Evolutionary conservation across 2,329 filamentous ascomycete genomes (phyloP).

Genomic region (Lecanicillium sp.): DNA sequence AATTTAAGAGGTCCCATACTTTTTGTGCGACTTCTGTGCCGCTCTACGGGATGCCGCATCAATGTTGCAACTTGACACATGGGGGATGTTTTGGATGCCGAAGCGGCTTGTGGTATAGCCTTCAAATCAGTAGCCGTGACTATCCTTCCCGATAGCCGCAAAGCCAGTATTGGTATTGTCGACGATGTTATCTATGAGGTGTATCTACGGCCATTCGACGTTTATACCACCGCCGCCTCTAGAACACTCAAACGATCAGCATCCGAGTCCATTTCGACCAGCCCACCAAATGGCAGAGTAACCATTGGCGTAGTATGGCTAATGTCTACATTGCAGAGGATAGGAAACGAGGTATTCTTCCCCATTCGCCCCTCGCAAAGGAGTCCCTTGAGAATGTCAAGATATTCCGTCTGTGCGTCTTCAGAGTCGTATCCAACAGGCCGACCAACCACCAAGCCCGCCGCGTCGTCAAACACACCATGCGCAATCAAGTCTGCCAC

Average conservation of each 20-base stretch:
- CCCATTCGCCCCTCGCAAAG: slow-evolving; percentile 18
- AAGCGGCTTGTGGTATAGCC: too few species aligned
- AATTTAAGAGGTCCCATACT: too few species aligned
- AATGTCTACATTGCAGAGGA: slow-evolving; percentile 28
- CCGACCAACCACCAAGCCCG: slow-evolving; percentile 27
- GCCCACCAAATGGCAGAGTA: slow-evolving; percentile 25
- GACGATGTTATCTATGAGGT: too few species aligned
- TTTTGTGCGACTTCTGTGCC: too few species aligned
- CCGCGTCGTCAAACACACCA: slow-evolving; percentile 26
- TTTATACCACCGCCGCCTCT: slow-evolving; percentile 8
- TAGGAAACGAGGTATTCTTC: slow-evolving; percentile 20
- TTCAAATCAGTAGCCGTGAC: too few species aligned
- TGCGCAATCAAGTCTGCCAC: slow-evolving; percentile 28
- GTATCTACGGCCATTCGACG: too few species aligned
- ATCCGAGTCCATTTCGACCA: slow-evolving; percentile 23
- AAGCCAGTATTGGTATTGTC: too few species aligned
- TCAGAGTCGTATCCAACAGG: slow-evolving; percentile 25
- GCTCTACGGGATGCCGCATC: too few species aligned
- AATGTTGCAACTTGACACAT: too few species aligned
- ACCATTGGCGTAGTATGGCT: slow-evolving; percentile 29
- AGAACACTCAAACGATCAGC: slow-evolving; percentile 22
- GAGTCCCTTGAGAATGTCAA: slow-evolving; percentile 15
- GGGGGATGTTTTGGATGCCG: too few species aligned
- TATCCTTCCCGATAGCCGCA: too few species aligned
- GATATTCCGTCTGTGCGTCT: slow-evolving; percentile 17